Evolutionary conservation across 257 asterid genomes (phyloP).

Genomic region (Handroanthus guayacan): DNA sequence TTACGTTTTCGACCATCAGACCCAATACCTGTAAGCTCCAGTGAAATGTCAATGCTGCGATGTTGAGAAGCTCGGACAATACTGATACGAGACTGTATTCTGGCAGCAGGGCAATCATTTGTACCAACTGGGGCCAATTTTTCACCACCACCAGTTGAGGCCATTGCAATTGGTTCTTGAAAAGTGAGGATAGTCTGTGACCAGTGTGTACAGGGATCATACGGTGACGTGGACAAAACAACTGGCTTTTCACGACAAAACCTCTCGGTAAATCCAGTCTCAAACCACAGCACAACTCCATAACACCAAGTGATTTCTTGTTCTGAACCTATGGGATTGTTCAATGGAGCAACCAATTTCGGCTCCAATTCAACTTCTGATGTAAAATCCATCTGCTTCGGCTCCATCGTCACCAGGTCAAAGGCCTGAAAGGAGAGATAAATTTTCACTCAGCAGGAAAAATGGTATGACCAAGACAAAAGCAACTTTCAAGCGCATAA

Average conservation of each 20-base stretch:
- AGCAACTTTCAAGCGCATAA: not conserved
- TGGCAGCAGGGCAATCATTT: slow-evolving; percentile 64
- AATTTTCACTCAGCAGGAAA: slow-evolving; percentile 12
- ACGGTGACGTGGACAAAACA: slow-evolving; percentile 85
- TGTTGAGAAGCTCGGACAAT: slow-evolving; percentile 70
- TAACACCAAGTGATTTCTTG: slow-evolving; percentile 57
- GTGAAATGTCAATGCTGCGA: slow-evolving; percentile 93
- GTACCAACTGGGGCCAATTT: slow-evolving; percentile 58
- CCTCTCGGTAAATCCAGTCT: slow-evolving; percentile 80
- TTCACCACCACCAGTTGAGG: slow-evolving; percentile 38
- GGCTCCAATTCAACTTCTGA: slow-evolving; percentile 71
- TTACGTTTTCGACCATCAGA: slow-evolving; percentile 56
- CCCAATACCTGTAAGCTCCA: slow-evolving; percentile 72
- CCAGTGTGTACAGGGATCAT: slow-evolving; percentile 86
- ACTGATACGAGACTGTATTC: slow-evolving; percentile 75
- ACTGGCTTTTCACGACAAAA: slow-evolving; percentile 86
- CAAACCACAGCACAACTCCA: slow-evolving; percentile 94
- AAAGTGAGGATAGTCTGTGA: slow-evolving; percentile 90
- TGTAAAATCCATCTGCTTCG: slow-evolving; percentile 85
- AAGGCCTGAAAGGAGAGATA: slow-evolving; percentile 61
- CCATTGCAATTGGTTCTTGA: slow-evolving; percentile 79
- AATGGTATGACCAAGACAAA: not conserved
- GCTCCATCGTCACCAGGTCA: slow-evolving; percentile 85
- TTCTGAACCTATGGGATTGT: slow-evolving; percentile 34
- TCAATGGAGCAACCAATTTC: slow-evolving; percentile 32